Evolutionary conservation across 768 basidiomycete species (phyloP), one percentile per base, ranked within the genome.

Genomic region (Suillus luteus): DNA sequence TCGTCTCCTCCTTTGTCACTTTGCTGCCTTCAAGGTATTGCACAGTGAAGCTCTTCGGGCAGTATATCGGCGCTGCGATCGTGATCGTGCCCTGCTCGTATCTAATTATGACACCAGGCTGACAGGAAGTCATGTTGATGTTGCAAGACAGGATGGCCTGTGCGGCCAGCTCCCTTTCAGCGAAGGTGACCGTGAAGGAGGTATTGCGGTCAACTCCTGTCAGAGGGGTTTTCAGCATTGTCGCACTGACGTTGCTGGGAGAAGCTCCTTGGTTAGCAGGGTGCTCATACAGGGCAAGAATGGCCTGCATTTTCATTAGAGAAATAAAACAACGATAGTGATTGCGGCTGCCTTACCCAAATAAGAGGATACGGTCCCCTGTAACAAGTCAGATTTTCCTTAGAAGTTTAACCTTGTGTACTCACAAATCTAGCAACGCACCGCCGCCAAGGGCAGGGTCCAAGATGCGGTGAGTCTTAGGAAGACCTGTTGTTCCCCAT

Each of bases 281-380:
- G 74, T 93, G 82, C 70, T 95, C 93, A 72, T 91, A 94, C 22
- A 95, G 79, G 0, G 85, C 82, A 60, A 94, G 79, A 70, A 94
- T 87, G 22, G 91, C 86, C 92, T 92, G 62, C 68, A 64, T 55
- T 17, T 46, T 54, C 35, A 43, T 35, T 38, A n/a, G 17, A 40
- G 9, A 33, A 54, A 19, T 44, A 37, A 59, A 19, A 38, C 35
- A 31, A 46, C 43, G 5, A 19, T 27, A 27, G 3, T 12, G 72
- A 82, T 51, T 27, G n/a, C n/a, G n/a, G 10, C 5, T 41, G 52
- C 40, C 57, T 41, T 72, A 86, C 89, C 91, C 91, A 93, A 69
- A 92, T 81, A 67, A 92, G 77, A 10, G 91, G 91, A 74, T 94
- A 95, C 12, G 92, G 90, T 1, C 92, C 92, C 27, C 91, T 92